These are phyloP conservation scores for Fusarium oxysporum DNA, from an alignment of 2,329 filamentous ascomycete species.

Conservation along the genomic window DNA sequence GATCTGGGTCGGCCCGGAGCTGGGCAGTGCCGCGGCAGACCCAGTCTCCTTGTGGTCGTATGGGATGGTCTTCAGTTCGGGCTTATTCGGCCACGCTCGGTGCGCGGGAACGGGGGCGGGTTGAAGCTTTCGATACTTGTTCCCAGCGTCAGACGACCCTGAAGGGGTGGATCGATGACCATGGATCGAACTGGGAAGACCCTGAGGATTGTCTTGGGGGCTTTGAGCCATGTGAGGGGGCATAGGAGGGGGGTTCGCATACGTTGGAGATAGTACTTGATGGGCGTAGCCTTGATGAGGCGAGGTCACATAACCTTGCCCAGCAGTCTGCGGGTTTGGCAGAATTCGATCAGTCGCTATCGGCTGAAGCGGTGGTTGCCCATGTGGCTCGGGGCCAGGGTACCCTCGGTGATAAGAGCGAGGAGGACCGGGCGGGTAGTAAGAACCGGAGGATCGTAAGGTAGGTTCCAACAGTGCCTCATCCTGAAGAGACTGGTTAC, in stretches of 20 bases:
- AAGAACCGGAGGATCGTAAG: slow-evolving; percentile 48
- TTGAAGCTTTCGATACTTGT: slow-evolving; percentile 68
- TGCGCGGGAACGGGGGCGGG: slow-evolving; percentile 67
- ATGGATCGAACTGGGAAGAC: slow-evolving; percentile 47
- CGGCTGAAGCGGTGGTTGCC: slow-evolving; percentile 45
- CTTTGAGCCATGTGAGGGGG: slow-evolving; percentile 50
- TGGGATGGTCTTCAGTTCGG: slow-evolving; percentile 68
- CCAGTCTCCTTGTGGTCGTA: slow-evolving; percentile 71
- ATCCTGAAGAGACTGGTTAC: slow-evolving; percentile 51
- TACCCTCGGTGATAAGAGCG: slow-evolving; percentile 51
- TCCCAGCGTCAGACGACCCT: slow-evolving; percentile 53
- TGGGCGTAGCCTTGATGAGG: slow-evolving; percentile 49
- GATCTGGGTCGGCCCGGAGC: slow-evolving; percentile 66
- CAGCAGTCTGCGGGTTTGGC: slow-evolving; percentile 49
- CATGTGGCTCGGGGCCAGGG: slow-evolving; percentile 46
- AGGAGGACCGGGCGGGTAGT: slow-evolving; percentile 48
- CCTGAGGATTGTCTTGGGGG: slow-evolving; percentile 51
- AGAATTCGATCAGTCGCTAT: slow-evolving; percentile 50
- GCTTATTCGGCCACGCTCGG: slow-evolving; percentile 58
- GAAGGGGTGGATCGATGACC: slow-evolving; percentile 54
- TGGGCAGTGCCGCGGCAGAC: slow-evolving; percentile 65
- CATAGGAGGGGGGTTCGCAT: slow-evolving; percentile 48
- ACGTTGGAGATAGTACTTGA: slow-evolving; percentile 54
- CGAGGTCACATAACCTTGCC: slow-evolving; percentile 51
- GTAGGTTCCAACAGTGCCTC: slow-evolving; percentile 49